Base-by-base conservation (phyloP, 1,284 basidiomycete genomes). In the Singerocomus inundabilis region DNA sequence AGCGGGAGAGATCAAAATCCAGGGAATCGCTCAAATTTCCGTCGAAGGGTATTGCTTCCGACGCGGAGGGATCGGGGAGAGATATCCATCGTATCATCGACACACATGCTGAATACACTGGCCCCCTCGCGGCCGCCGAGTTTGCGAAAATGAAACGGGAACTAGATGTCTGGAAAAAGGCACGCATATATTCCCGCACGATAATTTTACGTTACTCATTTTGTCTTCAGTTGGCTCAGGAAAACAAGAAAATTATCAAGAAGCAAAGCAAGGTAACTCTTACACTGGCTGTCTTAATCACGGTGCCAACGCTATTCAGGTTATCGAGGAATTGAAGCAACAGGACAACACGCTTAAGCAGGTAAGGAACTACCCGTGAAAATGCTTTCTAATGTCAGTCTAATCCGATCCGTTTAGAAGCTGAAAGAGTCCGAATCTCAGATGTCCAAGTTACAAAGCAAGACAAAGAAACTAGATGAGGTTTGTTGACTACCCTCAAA, bases 191-290 rank as follows among this genome's bases (percentile, higher is more conserved):
- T 24, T 28, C 30, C 7, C 13, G 26, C 8, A 21, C 25, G n/a
- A 25, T 18, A 31, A 33, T 9, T 9, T 26, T 5, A n/a, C 3
- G 2, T 44, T 13, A 6, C 58, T 78, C 35, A 75, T 65, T 48
- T 68, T 9, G n/a, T 28, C 16, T 38, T 1, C 46, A 80, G 72
- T 62, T 75, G 44, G 57, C 75, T 15, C 66, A 72, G 18, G 73
- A 79, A 13, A 67, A 67, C 42, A 82, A 78, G 67, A 85, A 80
- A 61, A 66, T 63, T 0, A 67, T 75, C 1, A 78, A 76, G 60
- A 82, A 80, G 52, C 81, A 85, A 54, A 70, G 60, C 45, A 85
- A 85, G 73, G 84, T 84, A 29, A 48, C 60, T 60, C 24, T 11
- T 1, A 21, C 32, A 31, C 3, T 4, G 24, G n/a, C 6, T 44